Percentiles rank a stretch among this genome's conserved stretches.
phyloP scores from a whole-genome alignment of 768 basidiomycete species.

The Chalciporus piperatus region DNA sequence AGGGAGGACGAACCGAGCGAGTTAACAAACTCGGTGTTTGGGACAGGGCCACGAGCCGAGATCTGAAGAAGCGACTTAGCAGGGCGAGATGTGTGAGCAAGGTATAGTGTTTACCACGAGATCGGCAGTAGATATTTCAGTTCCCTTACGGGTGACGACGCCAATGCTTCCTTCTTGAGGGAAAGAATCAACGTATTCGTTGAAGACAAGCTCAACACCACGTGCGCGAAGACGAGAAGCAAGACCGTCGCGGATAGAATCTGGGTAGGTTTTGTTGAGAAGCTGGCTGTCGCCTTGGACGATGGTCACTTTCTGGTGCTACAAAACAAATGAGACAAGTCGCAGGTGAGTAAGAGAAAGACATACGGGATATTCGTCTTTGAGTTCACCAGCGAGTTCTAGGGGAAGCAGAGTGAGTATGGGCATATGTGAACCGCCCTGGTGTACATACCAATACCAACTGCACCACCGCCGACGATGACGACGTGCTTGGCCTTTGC shows the following conservation, averaged over 20 bases:
- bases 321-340: constrained; percentile 5
- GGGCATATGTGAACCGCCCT: neutral
- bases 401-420: neutral
- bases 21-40: constrained; percentile 51
- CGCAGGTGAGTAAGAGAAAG: neutral
- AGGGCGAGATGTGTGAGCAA: neutral
- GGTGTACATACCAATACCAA: constrained; percentile 44
- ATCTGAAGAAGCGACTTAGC: constrained; percentile 13
- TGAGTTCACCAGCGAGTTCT: constrained; percentile 48
- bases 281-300: constrained; percentile 55
- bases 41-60: constrained; percentile 35
- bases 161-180: constrained; percentile 36
- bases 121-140: constrained; percentile 46
- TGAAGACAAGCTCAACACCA: constrained; percentile 49
- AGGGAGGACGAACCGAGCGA: constrained; percentile 41
- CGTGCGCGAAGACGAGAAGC: constrained; percentile 40
- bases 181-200: constrained; percentile 49
- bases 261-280: constrained; percentile 55
- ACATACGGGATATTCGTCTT: constrained; percentile 40
- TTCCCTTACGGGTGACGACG: constrained; percentile 51
- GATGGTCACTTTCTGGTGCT: constrained; percentile 51
- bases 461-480: constrained; percentile 55
- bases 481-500: constrained; percentile 40
- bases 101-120: constrained; percentile 46
- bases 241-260: constrained; percentile 48